Evolutionary conservation across 352 stramenopile genomes (phyloP), one percentile per base, ranked within the genome.

Genomic region (Globisporangium polare): DNA sequence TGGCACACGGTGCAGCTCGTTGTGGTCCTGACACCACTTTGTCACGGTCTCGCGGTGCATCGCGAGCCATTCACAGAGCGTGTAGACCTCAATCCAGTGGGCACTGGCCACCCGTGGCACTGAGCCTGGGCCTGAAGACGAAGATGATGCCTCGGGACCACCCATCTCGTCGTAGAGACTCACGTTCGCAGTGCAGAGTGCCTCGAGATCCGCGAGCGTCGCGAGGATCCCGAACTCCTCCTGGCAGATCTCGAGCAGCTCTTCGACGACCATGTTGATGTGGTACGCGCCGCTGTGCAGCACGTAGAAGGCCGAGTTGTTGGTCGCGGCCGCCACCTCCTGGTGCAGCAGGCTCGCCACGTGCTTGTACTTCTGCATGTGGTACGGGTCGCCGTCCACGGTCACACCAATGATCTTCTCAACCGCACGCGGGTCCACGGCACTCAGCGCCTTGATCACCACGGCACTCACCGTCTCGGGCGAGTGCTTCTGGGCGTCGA

Each of bases 401-500:
- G 71, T 78, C 37, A 84, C 54, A 31, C 75, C 75, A 15, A 84
- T 58, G n/a, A 84, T 35, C 52, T 79, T 84, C 35, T 80, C 68
- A 22, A 81, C 31, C 0, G 71, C 73, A 1, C 65, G 71, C 2
- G 68, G 35, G 49, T 84, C 75, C 2, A 81, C 43, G 2, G 62
- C 60, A 5, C 56, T 69, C n/a, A 84, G 58, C n/a, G 62, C 45
- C 24, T 64, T 67, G 12, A 74, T 59, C 20, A 84, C 39, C 26
- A 63, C 46, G 0, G 49, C 47, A 12, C 58, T 51, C 3, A 84
- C 41, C 5, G 68, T 42, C n/a, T 78, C 72, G 9, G 67, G 58
- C 4, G 55, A 69, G 56, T 79, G 74, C 22, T 71, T 71, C n/a
- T 66, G 54, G 5, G 60, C 57, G 9, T 79, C 72, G 2, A 84